phyloP scores from a whole-genome alignment of 2,329 filamentous ascomycete genomes.

The Aspergillus novofumigatus region DNA sequence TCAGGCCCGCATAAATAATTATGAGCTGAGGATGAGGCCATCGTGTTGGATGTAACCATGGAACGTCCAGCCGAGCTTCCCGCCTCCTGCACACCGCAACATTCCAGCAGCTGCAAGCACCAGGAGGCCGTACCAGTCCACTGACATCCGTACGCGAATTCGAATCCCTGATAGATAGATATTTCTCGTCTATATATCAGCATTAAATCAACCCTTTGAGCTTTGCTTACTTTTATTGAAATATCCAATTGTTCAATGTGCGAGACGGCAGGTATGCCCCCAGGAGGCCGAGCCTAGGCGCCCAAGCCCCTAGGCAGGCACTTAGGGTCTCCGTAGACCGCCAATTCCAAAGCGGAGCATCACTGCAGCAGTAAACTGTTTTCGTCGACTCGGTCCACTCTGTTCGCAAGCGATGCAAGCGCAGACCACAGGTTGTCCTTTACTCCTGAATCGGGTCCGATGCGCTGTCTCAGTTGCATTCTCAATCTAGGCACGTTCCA shows the following conservation, averaged over 20 bases:
- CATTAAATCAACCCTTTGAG: too few relatives aligned
- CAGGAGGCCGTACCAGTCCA: too few relatives aligned
- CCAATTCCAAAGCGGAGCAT: background rate
- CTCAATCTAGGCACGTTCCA: too few relatives aligned
- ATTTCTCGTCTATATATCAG: too few relatives aligned
- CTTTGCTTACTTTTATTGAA: too few relatives aligned
- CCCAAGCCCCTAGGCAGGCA: too few relatives aligned
- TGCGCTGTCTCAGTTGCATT: too few relatives aligned
- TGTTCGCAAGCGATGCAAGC: background rate
- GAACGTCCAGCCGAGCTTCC: conserved; percentile 17
- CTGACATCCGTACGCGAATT: background rate
- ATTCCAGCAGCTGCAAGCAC: too few relatives aligned
- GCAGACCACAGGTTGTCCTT: conserved; percentile 4
- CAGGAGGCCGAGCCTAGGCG: too few relatives aligned
- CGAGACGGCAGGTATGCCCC: too few relatives aligned
- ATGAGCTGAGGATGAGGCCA: conserved; percentile 9
- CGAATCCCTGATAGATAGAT: too few relatives aligned
- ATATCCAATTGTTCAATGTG: too few relatives aligned
- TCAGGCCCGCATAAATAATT: background rate
- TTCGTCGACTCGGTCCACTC: background rate
- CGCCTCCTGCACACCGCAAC: conserved; percentile 11
- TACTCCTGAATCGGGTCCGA: background rate
- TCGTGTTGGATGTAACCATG: conserved; percentile 11
- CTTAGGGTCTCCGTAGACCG: background rate
- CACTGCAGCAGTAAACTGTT: background rate